A percentile compares a stretch with the other conserved stretches of the same genome.
These are phyloP conservation scores for Zychaea mexicana DNA, from an alignment of 371 early-diverging fungal genomes.

Conservation along the genomic window DNA sequence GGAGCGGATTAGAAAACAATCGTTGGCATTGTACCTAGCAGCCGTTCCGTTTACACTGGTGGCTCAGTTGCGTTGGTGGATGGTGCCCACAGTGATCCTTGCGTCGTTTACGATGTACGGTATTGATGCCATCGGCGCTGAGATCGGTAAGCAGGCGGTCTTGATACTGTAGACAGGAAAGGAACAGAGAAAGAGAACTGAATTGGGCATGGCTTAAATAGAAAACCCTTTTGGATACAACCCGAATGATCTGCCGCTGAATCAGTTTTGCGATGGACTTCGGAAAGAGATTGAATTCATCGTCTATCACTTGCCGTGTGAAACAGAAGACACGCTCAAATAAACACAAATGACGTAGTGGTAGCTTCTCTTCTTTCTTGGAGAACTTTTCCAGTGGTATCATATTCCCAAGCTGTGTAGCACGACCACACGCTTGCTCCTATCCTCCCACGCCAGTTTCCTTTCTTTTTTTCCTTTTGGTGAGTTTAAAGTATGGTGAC, in stretches of 20 bases:
- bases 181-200: background rate
- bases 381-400: too few species aligned
- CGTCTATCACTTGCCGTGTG: constrained; percentile 45
- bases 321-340: constrained; percentile 20
- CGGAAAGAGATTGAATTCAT: constrained; percentile 50
- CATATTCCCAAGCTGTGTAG: too few species aligned
- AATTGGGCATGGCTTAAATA: background rate
- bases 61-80: constrained; percentile 50
- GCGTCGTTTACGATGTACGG: constrained; percentile 75
- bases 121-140: constrained; percentile 67
- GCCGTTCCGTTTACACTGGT: constrained; percentile 74
- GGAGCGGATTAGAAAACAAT: constrained; percentile 58
- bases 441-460: too few species aligned
- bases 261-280: constrained; percentile 41
- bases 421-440: too few species aligned
- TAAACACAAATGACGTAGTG: too few species aligned
- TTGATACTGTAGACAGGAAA: too few species aligned
- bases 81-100: constrained; percentile 63
- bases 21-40: constrained; percentile 64
- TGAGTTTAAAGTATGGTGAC: too few species aligned
- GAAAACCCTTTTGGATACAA: constrained; percentile 76
- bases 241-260: constrained; percentile 49
- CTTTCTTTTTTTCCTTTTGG: too few species aligned
- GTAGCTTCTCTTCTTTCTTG: too few species aligned
- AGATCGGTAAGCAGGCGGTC: constrained; percentile 29